Evolutionary conservation across 208 protist genomes (phyloP), one percentile per base, ranked within the genome.

Genomic region (Zelonia costaricensis): DNA sequence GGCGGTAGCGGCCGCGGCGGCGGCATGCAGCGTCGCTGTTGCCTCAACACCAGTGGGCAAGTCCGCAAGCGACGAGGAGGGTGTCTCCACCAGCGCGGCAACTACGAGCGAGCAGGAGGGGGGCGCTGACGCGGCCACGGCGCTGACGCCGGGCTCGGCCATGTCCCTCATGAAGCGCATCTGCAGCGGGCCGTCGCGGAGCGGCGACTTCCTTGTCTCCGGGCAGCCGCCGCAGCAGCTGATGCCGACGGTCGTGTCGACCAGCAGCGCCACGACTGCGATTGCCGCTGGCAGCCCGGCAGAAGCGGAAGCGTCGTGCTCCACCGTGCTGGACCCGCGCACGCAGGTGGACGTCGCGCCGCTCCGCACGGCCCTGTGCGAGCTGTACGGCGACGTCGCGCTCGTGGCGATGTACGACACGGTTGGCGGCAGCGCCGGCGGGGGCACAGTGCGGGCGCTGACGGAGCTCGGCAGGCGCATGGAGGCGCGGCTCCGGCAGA

Each of bases 371-470:
- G 70, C 83, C 3, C 59, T 92, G 39, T 78, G 69, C 46, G 88
- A 94, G 54, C 59, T 91, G 36, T 94, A 86, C 64, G 84, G 84
- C 42, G 88, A 94, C 46, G 58, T 92, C 28, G 78, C 87, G 16
- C 75, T 88, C 22, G 60, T 84, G 25, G 76, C 74, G 10, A 89
- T 94, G 81, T 66, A 82, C 3, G 84, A 91, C 69, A 39, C 54
- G 4, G 51, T 40, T 7, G 81, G 76, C 27, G 60, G 16, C n/a
- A n/a, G n/a, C n/a, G n/a, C n/a, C n/a, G 78, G 76, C 20, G 55
- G 74, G 8, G 87, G 88, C 49, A 91, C 87, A 18, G 62, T 74
- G 33, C 68, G 86, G 23, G 62, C 74, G 27, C 69, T 93, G 20
- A 42, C 68, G 33, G 79, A 87, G 52, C 66, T 91, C 16, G 74